Conservation (phyloP, 495 filamentous ascomycete genomes). For the Chaetomium tenue region DNA sequence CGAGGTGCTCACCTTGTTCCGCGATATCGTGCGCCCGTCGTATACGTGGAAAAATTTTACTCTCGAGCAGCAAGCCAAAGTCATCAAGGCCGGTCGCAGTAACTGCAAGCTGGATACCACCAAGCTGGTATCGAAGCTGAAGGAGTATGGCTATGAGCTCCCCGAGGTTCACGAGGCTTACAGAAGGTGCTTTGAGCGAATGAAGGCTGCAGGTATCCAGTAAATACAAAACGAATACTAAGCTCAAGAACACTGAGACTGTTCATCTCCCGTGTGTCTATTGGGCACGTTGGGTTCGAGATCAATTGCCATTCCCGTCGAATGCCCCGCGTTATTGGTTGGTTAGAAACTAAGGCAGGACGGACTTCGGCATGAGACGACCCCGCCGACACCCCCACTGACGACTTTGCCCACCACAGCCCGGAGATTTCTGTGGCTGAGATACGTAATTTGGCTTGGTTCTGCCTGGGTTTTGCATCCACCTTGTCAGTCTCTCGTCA, state of each 20-base stretch:
- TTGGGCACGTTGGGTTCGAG: too few relatives aligned
- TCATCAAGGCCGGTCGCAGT: constrained; percentile 62
- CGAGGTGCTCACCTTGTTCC: constrained; percentile 61
- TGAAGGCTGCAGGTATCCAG: constrained; percentile 56
- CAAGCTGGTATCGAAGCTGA: constrained; percentile 58
- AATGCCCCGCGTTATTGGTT: too few relatives aligned
- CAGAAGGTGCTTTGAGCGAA: constrained; percentile 59
- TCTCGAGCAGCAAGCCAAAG: constrained; percentile 63
- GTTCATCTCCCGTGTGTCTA: too few relatives aligned
- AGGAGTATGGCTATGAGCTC: constrained; percentile 57
- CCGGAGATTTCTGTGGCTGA: constrained; percentile 21
- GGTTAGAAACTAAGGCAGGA: not conserved
- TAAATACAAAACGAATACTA: constrained; percentile 22
- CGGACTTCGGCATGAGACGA: constrained; percentile 5
- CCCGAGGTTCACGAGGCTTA: constrained; percentile 64
- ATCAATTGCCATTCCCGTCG: too few relatives aligned
- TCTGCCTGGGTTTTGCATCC: constrained; percentile 14
- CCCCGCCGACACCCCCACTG: constrained; percentile 17
- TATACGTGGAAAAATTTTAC: constrained; percentile 68
- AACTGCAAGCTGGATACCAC: constrained; percentile 64
- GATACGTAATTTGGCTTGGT: constrained; percentile 25
- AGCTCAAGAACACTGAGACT: too few relatives aligned
- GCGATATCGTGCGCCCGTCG: constrained; percentile 57
- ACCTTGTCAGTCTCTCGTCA: not conserved
- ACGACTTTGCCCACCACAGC: not conserved